Evolutionary conservation across 768 basidiomycete species (phyloP), one percentile per base, ranked within the genome.

Genomic region (Dioszegia crocea): DNA sequence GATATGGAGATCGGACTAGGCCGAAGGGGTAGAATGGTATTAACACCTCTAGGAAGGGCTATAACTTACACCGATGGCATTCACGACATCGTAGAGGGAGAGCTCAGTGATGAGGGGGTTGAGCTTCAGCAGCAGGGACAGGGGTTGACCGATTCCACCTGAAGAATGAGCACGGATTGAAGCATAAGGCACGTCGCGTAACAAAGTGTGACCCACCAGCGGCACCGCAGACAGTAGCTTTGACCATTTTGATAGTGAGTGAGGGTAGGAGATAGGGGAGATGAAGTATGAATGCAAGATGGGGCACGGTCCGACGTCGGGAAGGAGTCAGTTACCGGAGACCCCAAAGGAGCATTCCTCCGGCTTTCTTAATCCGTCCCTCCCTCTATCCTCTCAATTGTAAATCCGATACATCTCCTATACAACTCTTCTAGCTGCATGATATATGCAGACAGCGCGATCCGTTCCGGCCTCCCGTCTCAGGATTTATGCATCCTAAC

Each of bases 151-250:
- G 78, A 98, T 98, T 79, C 94, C 94, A 83, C 80, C 80, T 80
- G 27, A 4, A 52, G 10, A 39, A 19, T 53, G 24, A 47, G 33
- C 48, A 16, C 40, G 17, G 52, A 38, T 21, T 36, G 23, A n/a
- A 14, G 16, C 1, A n/a, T n/a, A n/a, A n/a, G 36, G 44, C 38
- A 16, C 21, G 52, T 56, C 27, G 60, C 40, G 36, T 39, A 48
- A 12, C 29, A 54, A 53, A 40, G 17, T 11, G 40, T 30, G 24
- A 78, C 80, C 60, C 26, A 79, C 94, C 94, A 71, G 91, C 94
- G 62, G 96, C 96, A 71, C 94, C 94, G 77, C 96, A 89, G 61
- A 99, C 93, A 50, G 89, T 88, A 77, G 96, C 94, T 82, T 92
- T 93, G 66, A 82, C 80, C 83, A 84, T 84, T 56, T 63, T 76